Percentiles rank a stretch among this genome's conserved stretches.
Evolutionary conservation across 805 yeast species (phyloP).

Genomic region (Teunomyces panamensis): DNA sequence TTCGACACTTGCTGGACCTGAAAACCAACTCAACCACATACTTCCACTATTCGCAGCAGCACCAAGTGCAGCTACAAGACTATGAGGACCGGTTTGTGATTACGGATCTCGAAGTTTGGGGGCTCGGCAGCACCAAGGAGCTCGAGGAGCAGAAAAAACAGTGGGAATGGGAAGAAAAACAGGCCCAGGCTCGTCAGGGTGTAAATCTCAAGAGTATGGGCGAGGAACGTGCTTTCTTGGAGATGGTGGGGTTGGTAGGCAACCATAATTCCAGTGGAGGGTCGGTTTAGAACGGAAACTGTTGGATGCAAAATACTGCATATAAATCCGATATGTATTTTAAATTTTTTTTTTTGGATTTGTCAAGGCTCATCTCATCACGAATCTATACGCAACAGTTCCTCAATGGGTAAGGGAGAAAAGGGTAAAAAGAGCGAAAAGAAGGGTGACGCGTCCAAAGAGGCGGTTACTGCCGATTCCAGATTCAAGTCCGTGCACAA

Average conservation of each 20-base stretch:
- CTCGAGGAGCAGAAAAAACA: slow-evolving; percentile 69
- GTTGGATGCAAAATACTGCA: background rate
- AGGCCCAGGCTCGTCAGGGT: slow-evolving; percentile 73
- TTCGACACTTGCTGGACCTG: slow-evolving; percentile 61
- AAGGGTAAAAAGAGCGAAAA: slow-evolving; percentile 3
- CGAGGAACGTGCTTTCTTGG: slow-evolving; percentile 82
- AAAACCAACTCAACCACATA: slow-evolving; percentile 19
- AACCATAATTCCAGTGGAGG: slow-evolving; percentile 46
- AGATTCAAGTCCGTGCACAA: slow-evolving; percentile 75
- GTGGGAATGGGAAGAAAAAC: slow-evolving; percentile 92
- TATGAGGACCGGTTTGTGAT: slow-evolving; percentile 72
- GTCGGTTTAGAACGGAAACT: slow-evolving; percentile 28
- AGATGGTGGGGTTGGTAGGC: slow-evolving; percentile 70
- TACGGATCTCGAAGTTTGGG: slow-evolving; percentile 86
- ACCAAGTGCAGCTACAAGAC: slow-evolving; percentile 15
- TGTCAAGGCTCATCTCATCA: background rate
- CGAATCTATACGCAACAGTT: background rate
- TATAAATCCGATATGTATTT: background rate
- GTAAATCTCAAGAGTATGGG: slow-evolving; percentile 64
- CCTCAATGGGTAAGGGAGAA: slow-evolving; percentile 7
- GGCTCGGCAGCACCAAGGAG: slow-evolving; percentile 79
- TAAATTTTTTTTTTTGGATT: background rate
- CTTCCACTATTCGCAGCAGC: slow-evolving; percentile 25
- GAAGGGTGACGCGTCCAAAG: background rate
- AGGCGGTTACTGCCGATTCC: slow-evolving; percentile 56